Conservation (phyloP, 805 yeast species). For the Starmerella vaccinii region DNA sequence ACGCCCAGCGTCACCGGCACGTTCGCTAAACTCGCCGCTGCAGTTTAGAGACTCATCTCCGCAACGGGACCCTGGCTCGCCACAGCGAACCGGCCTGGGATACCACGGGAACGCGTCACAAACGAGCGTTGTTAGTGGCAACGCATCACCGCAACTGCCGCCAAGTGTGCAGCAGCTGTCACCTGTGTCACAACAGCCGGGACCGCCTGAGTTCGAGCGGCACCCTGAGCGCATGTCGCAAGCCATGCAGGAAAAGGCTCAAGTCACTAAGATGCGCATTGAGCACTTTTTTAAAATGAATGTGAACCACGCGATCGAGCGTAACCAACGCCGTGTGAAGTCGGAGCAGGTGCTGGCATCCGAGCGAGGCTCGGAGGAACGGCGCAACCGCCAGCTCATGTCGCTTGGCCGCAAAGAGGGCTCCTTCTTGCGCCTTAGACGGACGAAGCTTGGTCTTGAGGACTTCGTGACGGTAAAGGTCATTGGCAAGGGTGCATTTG, state of each 20-base stretch:
- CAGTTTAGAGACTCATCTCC: conserved; percentile 18
- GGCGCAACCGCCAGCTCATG: conserved; percentile 69
- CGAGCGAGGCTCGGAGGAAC: conserved; percentile 74
- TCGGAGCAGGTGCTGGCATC: conserved; percentile 60
- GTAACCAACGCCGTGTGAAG: conserved; percentile 84
- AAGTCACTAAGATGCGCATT: conserved; percentile 68
- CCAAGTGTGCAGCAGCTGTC: conserved; percentile 7
- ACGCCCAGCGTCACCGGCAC: conserved; percentile 16
- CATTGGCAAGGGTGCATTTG: conserved; percentile 95
- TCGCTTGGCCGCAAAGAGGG: conserved; percentile 82
- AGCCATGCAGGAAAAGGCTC: conserved; percentile 68
- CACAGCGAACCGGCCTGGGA: conserved; percentile 8
- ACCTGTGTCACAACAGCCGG: background rate
- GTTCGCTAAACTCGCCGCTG: conserved; percentile 17
- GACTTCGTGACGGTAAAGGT: conserved; percentile 82
- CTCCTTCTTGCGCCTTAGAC: conserved; percentile 68
- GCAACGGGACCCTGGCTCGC: conserved; percentile 9
- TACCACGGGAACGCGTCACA: conserved; percentile 17
- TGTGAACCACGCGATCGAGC: conserved; percentile 84
- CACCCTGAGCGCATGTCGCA: conserved; percentile 73
- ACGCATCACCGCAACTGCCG: conserved; percentile 7
- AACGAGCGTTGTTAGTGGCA: conserved; percentile 14
- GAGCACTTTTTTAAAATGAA: conserved; percentile 80
- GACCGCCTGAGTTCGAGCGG: conserved; percentile 42
- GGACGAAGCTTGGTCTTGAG: conserved; percentile 71